Evolutionary conservation across 2,329 filamentous ascomycete species (phyloP).

Genomic region (Venturia aucupariae): DNA sequence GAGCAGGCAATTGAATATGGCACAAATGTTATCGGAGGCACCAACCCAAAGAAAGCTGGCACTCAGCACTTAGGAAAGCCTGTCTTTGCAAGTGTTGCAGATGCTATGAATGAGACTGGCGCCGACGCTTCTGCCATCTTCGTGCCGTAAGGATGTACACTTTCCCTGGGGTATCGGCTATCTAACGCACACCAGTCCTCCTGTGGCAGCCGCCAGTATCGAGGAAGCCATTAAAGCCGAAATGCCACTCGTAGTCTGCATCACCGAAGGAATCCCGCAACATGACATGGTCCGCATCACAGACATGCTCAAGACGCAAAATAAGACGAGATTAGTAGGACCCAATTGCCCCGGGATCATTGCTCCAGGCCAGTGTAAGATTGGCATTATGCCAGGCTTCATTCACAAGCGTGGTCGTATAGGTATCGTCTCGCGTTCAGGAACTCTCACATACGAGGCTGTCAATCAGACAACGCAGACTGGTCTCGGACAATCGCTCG

Average conservation of each 20-base stretch:
- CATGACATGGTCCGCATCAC: constrained; percentile 99
- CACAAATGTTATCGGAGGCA: constrained; percentile 95
- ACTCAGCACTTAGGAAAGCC: constrained; percentile 79
- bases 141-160: constrained; percentile 62
- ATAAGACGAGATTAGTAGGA: constrained; percentile 91
- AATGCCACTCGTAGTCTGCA: constrained; percentile 90
- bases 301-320: constrained; percentile 93
- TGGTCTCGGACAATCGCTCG: constrained; percentile 93
- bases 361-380: constrained; percentile 94
- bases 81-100: constrained; percentile 81
- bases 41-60: constrained; percentile 98
- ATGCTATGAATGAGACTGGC: constrained; percentile 83
- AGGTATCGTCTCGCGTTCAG: constrained; percentile 95
- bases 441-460: constrained; percentile 97
- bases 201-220: constrained; percentile 86
- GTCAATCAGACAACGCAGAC: constrained; percentile 99
- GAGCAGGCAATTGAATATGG: constrained; percentile 97
- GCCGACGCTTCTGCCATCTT: constrained; percentile 92
- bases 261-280: constrained; percentile 96
- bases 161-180: neutral
- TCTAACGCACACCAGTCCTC: constrained; percentile 50
- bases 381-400: constrained; percentile 99
- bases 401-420: constrained; percentile 99
- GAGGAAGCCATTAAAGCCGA: constrained; percentile 93
- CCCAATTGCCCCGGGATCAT: constrained; percentile 99